phyloP scores from a whole-genome alignment of 1,139 yeast species.

The Pichia sp. region DNA sequence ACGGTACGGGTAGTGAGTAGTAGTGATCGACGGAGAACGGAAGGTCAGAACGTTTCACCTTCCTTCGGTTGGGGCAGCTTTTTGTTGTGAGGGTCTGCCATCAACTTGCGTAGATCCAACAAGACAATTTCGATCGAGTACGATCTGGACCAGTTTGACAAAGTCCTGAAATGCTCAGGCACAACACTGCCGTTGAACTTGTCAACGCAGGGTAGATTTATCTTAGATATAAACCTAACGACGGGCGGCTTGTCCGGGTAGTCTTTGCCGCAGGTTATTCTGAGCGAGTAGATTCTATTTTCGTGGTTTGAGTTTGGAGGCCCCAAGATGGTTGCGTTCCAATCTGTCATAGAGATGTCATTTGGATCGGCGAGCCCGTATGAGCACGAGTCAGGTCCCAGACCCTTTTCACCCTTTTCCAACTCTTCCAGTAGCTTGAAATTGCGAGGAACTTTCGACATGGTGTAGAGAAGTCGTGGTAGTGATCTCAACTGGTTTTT shows the following conservation, averaged over 20 bases:
- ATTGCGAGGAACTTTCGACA: slow-evolving; percentile 69
- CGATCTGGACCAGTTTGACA: slow-evolving; percentile 80
- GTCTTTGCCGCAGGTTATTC: slow-evolving; percentile 72
- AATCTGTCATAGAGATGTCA: slow-evolving; percentile 84
- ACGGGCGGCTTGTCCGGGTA: slow-evolving; percentile 90
- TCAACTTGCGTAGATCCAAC: slow-evolving; percentile 79
- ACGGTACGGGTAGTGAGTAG: too few relatives aligned
- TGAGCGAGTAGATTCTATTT: slow-evolving; percentile 84
- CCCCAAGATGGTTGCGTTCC: slow-evolving; percentile 96
- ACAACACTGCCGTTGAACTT: slow-evolving; percentile 60
- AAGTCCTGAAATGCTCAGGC: slow-evolving; percentile 58
- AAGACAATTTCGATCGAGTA: slow-evolving; percentile 90
- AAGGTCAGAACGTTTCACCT: slow-evolving; percentile 56
- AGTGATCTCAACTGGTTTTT: too few relatives aligned
- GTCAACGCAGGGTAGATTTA: slow-evolving; percentile 89
- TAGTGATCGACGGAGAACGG: too few relatives aligned
- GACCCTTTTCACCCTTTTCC: slow-evolving; percentile 96
- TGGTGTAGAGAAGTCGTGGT: neutral
- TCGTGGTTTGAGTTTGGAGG: slow-evolving; percentile 96
- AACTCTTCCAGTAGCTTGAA: slow-evolving; percentile 91
- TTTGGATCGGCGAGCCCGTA: slow-evolving; percentile 86
- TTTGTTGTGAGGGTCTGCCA: slow-evolving; percentile 82
- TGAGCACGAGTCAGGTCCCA: slow-evolving; percentile 95
- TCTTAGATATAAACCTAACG: slow-evolving; percentile 73
- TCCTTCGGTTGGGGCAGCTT: slow-evolving; percentile 89